Percentiles rank a stretch among this genome's conserved stretches.
Evolutionary conservation across 2,329 filamentous ascomycete species (phyloP).

Genomic region (Bimuria novae-zelandiae): DNA sequence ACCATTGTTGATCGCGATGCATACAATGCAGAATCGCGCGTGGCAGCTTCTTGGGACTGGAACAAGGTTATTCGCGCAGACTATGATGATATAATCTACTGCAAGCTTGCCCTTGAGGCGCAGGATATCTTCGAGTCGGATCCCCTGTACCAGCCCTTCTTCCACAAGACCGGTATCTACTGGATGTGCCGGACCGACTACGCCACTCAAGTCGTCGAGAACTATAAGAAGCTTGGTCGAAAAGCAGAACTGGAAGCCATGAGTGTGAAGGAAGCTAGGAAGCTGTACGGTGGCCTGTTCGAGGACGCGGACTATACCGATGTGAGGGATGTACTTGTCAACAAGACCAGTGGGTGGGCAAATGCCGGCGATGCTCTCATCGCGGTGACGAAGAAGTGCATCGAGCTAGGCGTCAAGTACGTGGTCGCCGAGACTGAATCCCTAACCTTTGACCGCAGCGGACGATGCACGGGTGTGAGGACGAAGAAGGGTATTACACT

Average conservation of each 20-base stretch:
- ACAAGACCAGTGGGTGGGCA: constrained; percentile 66
- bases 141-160: constrained; percentile 59
- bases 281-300: constrained; percentile 63
- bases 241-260: constrained; percentile 53
- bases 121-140: constrained; percentile 65
- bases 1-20: constrained; percentile 48
- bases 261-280: constrained; percentile 56
- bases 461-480: constrained; percentile 46
- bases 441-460: constrained; percentile 54
- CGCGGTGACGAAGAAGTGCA: constrained; percentile 57
- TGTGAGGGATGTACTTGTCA: constrained; percentile 64
- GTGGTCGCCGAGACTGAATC: constrained; percentile 57
- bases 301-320: constrained; percentile 63
- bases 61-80: constrained; percentile 74
- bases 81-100: constrained; percentile 68
- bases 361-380: constrained; percentile 63
- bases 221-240: constrained; percentile 56
- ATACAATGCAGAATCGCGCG: constrained; percentile 36
- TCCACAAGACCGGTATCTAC: constrained; percentile 58
- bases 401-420: constrained; percentile 64
- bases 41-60: constrained; percentile 72
- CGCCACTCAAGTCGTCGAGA: constrained; percentile 54
- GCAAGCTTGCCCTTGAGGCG: constrained; percentile 67
- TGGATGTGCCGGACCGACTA: constrained; percentile 50
- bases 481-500: constrained; percentile 40